Conservation (phyloP, 2,329 filamentous ascomycete species). For the Penicillium sp. region DNA sequence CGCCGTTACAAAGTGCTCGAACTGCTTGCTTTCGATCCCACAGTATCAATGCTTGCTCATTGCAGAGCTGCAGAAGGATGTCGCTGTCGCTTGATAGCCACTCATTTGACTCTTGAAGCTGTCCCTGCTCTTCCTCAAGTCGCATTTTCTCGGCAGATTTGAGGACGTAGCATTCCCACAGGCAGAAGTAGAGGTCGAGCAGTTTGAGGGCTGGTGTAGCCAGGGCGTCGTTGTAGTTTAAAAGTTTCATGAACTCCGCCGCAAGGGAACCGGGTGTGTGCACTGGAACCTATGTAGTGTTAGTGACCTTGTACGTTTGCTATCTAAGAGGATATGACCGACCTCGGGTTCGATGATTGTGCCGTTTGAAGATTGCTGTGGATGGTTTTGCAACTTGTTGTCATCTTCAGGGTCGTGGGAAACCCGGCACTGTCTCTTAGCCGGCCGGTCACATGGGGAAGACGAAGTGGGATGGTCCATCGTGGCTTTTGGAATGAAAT, state of each 20-base stretch:
- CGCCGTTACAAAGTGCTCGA: not conserved
- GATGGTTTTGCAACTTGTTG: not conserved
- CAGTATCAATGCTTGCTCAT: not conserved
- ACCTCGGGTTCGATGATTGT: not conserved
- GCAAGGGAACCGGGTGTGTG: not conserved
- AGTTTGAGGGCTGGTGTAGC: not conserved
- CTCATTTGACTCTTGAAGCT: not conserved
- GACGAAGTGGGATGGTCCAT: not conserved
- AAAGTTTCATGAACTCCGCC: not conserved
- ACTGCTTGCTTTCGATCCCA: not conserved
- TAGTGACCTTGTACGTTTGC: not conserved
- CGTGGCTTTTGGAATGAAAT: not conserved
- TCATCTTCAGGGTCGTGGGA: not conserved
- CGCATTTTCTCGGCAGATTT: too few relatives aligned
- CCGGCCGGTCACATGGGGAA: not conserved
- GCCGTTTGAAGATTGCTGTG: not conserved
- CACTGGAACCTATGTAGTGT: too few relatives aligned
- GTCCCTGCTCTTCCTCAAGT: not conserved
- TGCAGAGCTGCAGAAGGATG: not conserved
- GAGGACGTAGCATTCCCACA: too few relatives aligned
- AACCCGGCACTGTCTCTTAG: not conserved
- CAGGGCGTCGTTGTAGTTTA: not conserved
- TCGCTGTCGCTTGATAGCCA: constrained; percentile 1
- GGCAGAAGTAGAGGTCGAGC: too few relatives aligned
- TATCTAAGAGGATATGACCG: not conserved